Evolutionary conservation across 345 rosid species (phyloP), one percentile per base, ranked within the genome.

Genomic region (Sisymbrium altissimum): DNA sequence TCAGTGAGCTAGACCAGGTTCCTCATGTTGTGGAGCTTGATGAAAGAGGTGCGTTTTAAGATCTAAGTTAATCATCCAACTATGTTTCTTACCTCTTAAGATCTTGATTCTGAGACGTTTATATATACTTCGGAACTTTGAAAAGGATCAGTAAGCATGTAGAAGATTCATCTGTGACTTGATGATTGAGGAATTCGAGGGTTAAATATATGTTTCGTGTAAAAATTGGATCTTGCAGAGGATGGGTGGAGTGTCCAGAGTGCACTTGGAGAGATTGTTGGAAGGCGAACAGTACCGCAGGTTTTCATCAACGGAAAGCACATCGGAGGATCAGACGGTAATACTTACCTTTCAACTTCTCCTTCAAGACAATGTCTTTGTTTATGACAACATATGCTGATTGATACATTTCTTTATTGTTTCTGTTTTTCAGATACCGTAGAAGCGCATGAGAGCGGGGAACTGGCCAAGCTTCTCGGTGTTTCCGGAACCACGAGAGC

Each of bases 321-420:
- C 80, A 75, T 94, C 5, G 98, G 98, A 54, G 97, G 97, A 68
- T 91, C 97, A 36, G 98, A 91, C 35, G 97, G 97, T 89, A 82
- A 83, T 23, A 77, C 60, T 25, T 56, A 18, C 38, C 8, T 23
- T 54, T 44, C 41, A n/a, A 52, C 17, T 15, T 59, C n/a, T 53
- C 39, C 53, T 55, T 69, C 36, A 25, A 1, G 29, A 7, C 6
- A 54, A 36, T 7, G 32, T 70, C 7, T 76, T 54, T 69, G 52
- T 5, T 32, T 70, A 36, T 38, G 8, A 60, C 25, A 72, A 32
- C 25, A 27, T 43, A 43, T 23, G 9, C 39, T 60, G 23, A 63
- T 23, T 57, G 43, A 45, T 49, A 12, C 30, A 53, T 38, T n/a
- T 66, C 43, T 52, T 4, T 21, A 61, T 17, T 69, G 46, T 79